Conservation (phyloP, 1,284 basidiomycete genomes). For the Cryptococcus hybrid region DNA sequence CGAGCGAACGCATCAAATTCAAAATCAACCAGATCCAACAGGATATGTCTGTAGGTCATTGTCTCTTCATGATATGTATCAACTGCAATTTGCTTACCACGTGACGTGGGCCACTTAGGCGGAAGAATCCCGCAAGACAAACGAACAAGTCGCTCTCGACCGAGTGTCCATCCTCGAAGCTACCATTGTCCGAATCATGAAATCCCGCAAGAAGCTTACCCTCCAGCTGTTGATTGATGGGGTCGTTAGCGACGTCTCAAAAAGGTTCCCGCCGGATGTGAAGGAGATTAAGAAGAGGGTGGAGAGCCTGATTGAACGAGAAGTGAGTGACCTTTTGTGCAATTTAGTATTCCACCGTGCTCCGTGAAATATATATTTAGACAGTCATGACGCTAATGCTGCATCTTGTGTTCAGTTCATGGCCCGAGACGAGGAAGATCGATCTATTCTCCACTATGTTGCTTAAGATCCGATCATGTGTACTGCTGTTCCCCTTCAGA, state of each 20-base stretch:
- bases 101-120: constrained; percentile 53
- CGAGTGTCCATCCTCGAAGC: constrained; percentile 84
- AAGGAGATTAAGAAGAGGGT: constrained; percentile 79
- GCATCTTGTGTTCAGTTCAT: constrained; percentile 61
- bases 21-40: constrained; percentile 97
- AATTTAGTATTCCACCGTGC: not conserved
- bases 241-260: constrained; percentile 64
- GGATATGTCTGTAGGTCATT: constrained; percentile 68
- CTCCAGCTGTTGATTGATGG: constrained; percentile 64
- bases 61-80: not conserved
- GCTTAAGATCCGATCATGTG: constrained; percentile 53
- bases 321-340: constrained; percentile 28
- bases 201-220: constrained; percentile 80
- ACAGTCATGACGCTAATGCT: not conserved
- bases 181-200: constrained; percentile 94
- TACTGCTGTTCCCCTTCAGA: no score
- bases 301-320: constrained; percentile 75
- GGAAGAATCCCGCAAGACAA: constrained; percentile 82
- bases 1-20: constrained; percentile 73
- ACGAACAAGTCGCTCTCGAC: constrained; percentile 79
- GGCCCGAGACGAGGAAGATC: constrained; percentile 68
- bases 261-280: constrained; percentile 54
- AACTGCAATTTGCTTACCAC: not conserved
- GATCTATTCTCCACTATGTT: constrained; percentile 70
- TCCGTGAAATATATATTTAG: constrained; percentile 3